Percentiles rank a stretch among this genome's conserved stretches.
These are phyloP conservation scores for Ogataea trehaloabstinens DNA, from an alignment of 805 yeast species.

Conservation along the genomic window DNA sequence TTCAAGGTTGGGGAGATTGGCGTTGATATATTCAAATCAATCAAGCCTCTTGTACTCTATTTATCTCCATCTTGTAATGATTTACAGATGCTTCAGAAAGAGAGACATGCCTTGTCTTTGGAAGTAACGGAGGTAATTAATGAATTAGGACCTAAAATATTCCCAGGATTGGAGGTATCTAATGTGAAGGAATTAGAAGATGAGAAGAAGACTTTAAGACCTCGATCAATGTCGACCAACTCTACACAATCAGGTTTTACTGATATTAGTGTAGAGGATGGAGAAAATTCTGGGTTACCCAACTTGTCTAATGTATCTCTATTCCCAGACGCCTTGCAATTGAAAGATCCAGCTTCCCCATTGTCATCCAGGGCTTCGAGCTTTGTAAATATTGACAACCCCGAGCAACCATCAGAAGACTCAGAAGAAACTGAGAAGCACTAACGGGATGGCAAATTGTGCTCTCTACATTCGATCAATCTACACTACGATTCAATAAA, in stretches of 20 bases:
- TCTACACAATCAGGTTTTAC: conserved; percentile 31
- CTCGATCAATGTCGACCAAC: conserved; percentile 14
- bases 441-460: too few relatives aligned
- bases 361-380: conserved; percentile 11
- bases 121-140: conserved; percentile 81
- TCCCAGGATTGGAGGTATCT: conserved; percentile 62
- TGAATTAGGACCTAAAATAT: conserved; percentile 77
- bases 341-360: conserved; percentile 13
- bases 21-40: conserved; percentile 80
- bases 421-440: not conserved
- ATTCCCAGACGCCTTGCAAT: conserved; percentile 31
- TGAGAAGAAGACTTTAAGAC: conserved; percentile 11
- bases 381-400: conserved; percentile 14
- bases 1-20: conserved; percentile 91
- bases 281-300: conserved; percentile 20
- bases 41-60: conserved; percentile 71
- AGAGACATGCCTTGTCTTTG: conserved; percentile 59
- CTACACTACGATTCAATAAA: too few relatives aligned
- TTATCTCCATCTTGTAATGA: conserved; percentile 51
- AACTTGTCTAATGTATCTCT: conserved; percentile 33
- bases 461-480: too few relatives aligned
- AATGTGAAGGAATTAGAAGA: conserved; percentile 23
- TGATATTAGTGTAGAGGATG: conserved; percentile 12
- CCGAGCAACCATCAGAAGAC: too few relatives aligned
- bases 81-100: conserved; percentile 53